Evolutionary conservation across 2,329 filamentous ascomycete genomes (phyloP).

Genomic region (Boeremia exigua): DNA sequence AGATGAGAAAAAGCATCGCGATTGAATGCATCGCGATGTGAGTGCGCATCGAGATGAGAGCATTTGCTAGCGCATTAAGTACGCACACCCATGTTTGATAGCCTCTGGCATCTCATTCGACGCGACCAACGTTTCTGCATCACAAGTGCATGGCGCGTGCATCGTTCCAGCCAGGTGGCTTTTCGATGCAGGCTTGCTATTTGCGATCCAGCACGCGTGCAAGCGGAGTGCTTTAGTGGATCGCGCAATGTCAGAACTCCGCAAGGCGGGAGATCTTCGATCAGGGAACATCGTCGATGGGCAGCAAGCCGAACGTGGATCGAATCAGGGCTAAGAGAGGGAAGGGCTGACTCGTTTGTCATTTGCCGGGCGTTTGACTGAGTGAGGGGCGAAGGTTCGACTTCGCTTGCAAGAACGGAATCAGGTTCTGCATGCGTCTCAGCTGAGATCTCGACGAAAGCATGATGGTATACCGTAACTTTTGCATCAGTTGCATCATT

Average conservation of each 20-base stretch:
- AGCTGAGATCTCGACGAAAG: background rate
- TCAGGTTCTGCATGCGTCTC: background rate
- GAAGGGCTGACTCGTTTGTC: background rate
- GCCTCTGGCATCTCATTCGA: background rate
- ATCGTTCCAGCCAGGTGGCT: conserved; percentile 1
- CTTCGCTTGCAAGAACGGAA: background rate
- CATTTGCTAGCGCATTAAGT: background rate
- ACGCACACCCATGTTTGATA: background rate
- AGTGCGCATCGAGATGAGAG: background rate
- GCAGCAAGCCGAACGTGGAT: background rate
- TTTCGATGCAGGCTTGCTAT: background rate
- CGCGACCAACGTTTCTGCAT: conserved; percentile 6
- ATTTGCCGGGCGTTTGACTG: background rate
- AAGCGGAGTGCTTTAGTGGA: conserved; percentile 4
- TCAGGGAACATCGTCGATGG: conserved; percentile 13
- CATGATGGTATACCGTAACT: conserved; percentile 2
- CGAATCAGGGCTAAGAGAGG: background rate
- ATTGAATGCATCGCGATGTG: background rate
- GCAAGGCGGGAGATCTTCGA: conserved; percentile 14
- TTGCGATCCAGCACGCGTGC: conserved; percentile 4
- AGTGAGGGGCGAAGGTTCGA: conserved; percentile 8
- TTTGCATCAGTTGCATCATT: conserved; percentile 1
- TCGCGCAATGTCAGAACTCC: conserved; percentile 10
- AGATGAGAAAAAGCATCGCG: background rate
- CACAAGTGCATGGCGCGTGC: conserved; percentile 7